A percentile compares a stretch with the other conserved stretches of the same genome.
These are phyloP conservation scores for Cryptococcus sp. DNA, from an alignment of 1,284 basidiomycete species.

Conservation along the genomic window DNA sequence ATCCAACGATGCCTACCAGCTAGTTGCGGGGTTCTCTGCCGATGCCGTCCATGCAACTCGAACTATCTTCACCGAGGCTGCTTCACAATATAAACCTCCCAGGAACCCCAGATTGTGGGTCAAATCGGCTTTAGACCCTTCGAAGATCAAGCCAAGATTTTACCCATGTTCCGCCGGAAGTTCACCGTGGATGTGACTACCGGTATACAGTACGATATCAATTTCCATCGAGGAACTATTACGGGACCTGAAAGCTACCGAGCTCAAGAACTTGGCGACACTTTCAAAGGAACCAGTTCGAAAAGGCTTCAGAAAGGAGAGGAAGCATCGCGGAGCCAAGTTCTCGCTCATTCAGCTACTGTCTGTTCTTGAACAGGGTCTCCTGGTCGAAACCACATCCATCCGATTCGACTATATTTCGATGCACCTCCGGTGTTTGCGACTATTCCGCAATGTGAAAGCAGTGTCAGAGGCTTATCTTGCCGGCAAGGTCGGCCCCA, in stretches of 20 bases:
- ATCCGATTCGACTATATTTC: constrained; percentile 17
- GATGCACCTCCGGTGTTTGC: constrained; percentile 13
- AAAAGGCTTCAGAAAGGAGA: constrained; percentile 1
- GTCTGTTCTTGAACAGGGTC: constrained; percentile 13
- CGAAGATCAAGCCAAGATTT: constrained; percentile 9
- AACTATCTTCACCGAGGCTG: not conserved
- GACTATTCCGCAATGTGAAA: constrained; percentile 7
- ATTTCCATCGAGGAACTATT: constrained; percentile 6
- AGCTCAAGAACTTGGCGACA: no score
- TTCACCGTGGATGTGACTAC: not conserved
- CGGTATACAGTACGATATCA: not conserved
- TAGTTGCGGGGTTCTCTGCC: constrained; percentile 11
- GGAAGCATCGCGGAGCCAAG: constrained; percentile 11
- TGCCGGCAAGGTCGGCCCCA: not conserved
- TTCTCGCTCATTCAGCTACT: constrained; percentile 14
- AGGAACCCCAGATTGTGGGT: no score
- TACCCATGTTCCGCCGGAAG: constrained; percentile 10
- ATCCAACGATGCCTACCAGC: constrained; percentile 2
- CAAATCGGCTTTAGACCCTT: no score
- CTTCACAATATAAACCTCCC: not conserved
- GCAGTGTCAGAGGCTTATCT: constrained; percentile 3
- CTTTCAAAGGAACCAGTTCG: not conserved
- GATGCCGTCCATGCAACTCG: not conserved
- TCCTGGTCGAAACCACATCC: constrained; percentile 11
- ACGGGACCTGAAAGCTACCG: constrained; percentile 1